phyloP scores from a whole-genome alignment of 2,329 filamentous ascomycete species.

The Seiridium unicorne region DNA sequence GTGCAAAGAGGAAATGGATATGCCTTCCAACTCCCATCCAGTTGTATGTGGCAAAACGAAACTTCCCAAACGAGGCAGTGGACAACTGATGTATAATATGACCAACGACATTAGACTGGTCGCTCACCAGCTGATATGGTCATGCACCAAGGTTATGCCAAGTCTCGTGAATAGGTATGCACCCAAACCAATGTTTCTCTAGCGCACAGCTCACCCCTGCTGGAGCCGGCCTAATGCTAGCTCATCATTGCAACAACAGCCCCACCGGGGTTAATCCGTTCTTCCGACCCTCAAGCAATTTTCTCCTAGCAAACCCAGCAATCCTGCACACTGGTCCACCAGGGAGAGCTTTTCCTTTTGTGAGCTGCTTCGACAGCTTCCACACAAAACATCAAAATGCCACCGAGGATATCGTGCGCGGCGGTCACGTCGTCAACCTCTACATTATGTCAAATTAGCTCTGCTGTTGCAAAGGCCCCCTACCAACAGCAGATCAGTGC shows the following conservation, averaged over 20 bases:
- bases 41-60: no score
- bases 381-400: conserved; percentile 5
- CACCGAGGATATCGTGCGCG: conserved; percentile 7
- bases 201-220: background rate
- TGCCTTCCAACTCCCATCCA: no score
- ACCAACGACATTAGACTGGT: no score
- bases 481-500: conserved; percentile 1
- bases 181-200: background rate
- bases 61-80: no score
- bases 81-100: no score
- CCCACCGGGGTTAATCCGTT: conserved; percentile 1
- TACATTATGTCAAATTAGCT: conserved; percentile 2
- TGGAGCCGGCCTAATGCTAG: background rate
- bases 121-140: no score
- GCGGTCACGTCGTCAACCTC: conserved; percentile 9
- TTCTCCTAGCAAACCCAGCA: background rate
- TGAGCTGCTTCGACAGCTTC: conserved; percentile 1
- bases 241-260: background rate
- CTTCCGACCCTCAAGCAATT: background rate
- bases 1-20: no score
- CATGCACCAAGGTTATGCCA: no score
- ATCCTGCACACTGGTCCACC: background rate
- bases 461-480: background rate
- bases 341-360: background rate
- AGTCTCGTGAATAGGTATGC: background rate